Evolutionary conservation across 2,329 filamentous ascomycete genomes (phyloP).

Genomic region (Arthrinium phaeospermum): DNA sequence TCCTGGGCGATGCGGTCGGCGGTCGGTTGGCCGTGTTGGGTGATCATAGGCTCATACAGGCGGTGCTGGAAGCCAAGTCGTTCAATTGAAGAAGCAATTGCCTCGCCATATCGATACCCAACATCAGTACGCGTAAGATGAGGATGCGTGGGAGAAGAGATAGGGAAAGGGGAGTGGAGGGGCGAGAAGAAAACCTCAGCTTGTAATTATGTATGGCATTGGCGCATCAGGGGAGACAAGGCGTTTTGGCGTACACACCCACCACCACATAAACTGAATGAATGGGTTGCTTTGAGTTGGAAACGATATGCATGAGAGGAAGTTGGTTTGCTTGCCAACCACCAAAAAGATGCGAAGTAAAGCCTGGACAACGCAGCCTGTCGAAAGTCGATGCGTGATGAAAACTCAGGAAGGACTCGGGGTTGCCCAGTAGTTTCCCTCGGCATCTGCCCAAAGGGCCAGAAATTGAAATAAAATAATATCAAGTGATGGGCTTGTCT

Average conservation of each 20-base stretch:
- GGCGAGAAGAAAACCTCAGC: background rate
- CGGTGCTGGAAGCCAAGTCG: constrained; percentile 60
- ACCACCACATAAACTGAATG: background rate
- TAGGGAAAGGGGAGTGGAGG: background rate
- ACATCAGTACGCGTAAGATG: background rate
- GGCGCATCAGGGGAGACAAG: constrained; percentile 6
- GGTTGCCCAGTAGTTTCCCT: background rate
- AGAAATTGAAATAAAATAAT: background rate
- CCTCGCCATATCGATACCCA: background rate
- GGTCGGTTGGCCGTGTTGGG: constrained; percentile 51
- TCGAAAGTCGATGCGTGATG: background rate
- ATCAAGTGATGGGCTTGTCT: background rate
- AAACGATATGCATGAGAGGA: background rate
- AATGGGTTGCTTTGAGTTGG: constrained; percentile 5
- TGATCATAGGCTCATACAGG: constrained; percentile 54
- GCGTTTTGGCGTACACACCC: constrained; percentile 9
- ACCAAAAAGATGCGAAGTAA: background rate
- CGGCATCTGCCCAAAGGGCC: background rate
- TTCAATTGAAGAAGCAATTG: constrained; percentile 47
- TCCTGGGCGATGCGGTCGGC: constrained; percentile 61
- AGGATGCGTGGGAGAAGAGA: background rate
- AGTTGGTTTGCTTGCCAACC: background rate
- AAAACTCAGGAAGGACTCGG: background rate
- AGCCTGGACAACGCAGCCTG: background rate
- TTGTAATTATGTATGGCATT: constrained; percentile 6